Evolutionary conservation across 371 early-diverging fungal species (phyloP).

Genomic region (Rhizomucor pusillus): DNA sequence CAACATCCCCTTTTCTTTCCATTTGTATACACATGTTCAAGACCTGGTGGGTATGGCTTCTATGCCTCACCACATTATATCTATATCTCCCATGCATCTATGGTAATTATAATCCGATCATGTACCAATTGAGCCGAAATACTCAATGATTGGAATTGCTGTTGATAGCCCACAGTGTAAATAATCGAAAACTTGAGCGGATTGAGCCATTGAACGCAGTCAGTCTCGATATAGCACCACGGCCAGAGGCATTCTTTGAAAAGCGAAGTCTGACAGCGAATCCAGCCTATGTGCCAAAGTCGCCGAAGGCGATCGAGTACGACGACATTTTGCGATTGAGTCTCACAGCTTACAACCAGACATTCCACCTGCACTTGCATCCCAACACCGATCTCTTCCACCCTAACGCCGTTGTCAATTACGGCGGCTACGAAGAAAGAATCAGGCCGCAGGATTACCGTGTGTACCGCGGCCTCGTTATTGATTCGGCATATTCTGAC

Average conservation of each 20-base stretch:
- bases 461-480: slow-evolving; percentile 37
- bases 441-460: slow-evolving; percentile 31
- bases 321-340: slow-evolving; percentile 65
- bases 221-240: slow-evolving; percentile 35
- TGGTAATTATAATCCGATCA: too few relatives aligned
- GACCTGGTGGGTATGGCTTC: too few relatives aligned
- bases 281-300: slow-evolving; percentile 22
- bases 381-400: slow-evolving; percentile 78
- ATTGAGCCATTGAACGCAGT: slow-evolving; percentile 27
- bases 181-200: slow-evolving; percentile 27
- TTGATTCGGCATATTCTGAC: slow-evolving; percentile 28
- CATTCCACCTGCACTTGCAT: slow-evolving; percentile 70
- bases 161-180: slow-evolving; percentile 23
- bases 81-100: too few relatives aligned
- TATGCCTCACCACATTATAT: too few relatives aligned
- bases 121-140: too few relatives aligned
- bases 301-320: slow-evolving; percentile 25
- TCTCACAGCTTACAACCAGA: slow-evolving; percentile 69
- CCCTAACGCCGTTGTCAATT: slow-evolving; percentile 55
- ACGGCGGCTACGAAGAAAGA: slow-evolving; percentile 17
- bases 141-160: background rate
- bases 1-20: background rate
- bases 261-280: slow-evolving; percentile 38
- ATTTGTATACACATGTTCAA: too few relatives aligned
- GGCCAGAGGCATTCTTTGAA: slow-evolving; percentile 31